Conservation (phyloP, 75 land plant species). For the Picea sitchensis region DNA sequence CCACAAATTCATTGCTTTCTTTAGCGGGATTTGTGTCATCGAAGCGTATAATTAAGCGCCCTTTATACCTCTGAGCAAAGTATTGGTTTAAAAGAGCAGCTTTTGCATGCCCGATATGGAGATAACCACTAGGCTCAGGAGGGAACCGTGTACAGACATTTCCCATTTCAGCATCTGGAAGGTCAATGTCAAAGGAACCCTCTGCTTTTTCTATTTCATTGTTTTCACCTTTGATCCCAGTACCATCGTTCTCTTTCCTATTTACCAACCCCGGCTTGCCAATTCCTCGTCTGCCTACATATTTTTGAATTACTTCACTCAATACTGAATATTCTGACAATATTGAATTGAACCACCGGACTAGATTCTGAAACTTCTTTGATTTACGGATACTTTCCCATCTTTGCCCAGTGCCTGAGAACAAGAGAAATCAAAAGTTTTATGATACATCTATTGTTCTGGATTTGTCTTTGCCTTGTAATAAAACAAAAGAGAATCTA, state of each 20-base stretch:
- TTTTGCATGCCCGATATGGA: conserved; percentile 96
- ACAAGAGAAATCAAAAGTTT: neutral
- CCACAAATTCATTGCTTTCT: conserved; percentile 35
- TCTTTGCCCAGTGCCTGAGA: conserved; percentile 64
- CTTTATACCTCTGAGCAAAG: conserved; percentile 80
- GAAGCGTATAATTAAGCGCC: conserved; percentile 50
- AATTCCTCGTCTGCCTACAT: conserved; percentile 55
- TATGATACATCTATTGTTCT: neutral
- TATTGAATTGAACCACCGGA: conserved; percentile 78
- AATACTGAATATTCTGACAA: conserved; percentile 42
- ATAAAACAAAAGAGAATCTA: neutral
- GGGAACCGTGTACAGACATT: conserved; percentile 91
- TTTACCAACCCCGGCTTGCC: conserved; percentile 32
- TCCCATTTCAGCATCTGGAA: conserved; percentile 84
- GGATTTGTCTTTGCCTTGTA: neutral
- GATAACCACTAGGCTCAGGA: conserved; percentile 95
- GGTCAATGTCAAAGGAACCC: conserved; percentile 67
- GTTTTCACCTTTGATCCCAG: conserved; percentile 7
- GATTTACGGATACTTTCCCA: conserved; percentile 92
- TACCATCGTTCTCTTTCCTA: conserved; percentile 14
- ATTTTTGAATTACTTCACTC: conserved; percentile 34
- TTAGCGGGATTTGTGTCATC: conserved; percentile 36
- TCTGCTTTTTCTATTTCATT: conserved; percentile 26
- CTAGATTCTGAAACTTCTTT: conserved; percentile 64
- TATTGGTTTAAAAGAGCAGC: conserved; percentile 82